Conservation (phyloP, 768 basidiomycete species). For the Lyophyllum semitale region DNA sequence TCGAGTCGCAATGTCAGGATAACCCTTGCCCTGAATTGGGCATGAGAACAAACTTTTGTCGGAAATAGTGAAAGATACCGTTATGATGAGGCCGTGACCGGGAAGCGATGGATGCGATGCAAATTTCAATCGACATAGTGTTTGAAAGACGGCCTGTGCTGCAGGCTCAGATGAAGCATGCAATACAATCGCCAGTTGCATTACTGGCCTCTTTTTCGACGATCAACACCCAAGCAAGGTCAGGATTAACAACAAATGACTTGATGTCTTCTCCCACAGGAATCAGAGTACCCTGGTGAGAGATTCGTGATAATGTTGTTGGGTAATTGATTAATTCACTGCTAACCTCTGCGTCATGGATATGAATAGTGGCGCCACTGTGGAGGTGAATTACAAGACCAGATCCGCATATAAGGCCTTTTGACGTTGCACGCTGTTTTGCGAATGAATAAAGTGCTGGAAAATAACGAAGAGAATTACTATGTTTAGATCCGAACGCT, state of each 20-base stretch:
- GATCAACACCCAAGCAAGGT: slow-evolving; percentile 77
- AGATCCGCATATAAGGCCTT: slow-evolving; percentile 82
- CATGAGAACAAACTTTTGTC: not conserved
- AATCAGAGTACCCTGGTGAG: slow-evolving; percentile 67
- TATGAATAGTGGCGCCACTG: slow-evolving; percentile 51
- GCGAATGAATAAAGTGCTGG: not conserved
- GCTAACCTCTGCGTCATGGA: slow-evolving; percentile 60
- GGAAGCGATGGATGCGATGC: slow-evolving; percentile 48
- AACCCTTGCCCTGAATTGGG: slow-evolving; percentile 83
- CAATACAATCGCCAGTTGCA: not conserved
- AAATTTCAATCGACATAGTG: slow-evolving; percentile 64
- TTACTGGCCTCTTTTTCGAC: slow-evolving; percentile 87
- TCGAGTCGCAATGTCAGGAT: slow-evolving; percentile 91
- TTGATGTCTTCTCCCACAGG: slow-evolving; percentile 75
- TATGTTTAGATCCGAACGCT: slow-evolving; percentile 78
- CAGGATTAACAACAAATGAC: slow-evolving; percentile 53
- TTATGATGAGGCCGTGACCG: slow-evolving; percentile 75
- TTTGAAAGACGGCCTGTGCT: slow-evolving; percentile 91
- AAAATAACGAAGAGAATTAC: slow-evolving; percentile 38
- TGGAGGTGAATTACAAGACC: slow-evolving; percentile 59
- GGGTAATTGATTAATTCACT: not conserved
- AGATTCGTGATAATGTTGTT: not conserved
- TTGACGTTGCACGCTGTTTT: slow-evolving; percentile 84
- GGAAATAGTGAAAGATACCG: slow-evolving; percentile 43
- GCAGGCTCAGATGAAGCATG: not conserved